Base-by-base conservation (phyloP, 306 rosid genomes). In the Dryas octopetala region DNA sequence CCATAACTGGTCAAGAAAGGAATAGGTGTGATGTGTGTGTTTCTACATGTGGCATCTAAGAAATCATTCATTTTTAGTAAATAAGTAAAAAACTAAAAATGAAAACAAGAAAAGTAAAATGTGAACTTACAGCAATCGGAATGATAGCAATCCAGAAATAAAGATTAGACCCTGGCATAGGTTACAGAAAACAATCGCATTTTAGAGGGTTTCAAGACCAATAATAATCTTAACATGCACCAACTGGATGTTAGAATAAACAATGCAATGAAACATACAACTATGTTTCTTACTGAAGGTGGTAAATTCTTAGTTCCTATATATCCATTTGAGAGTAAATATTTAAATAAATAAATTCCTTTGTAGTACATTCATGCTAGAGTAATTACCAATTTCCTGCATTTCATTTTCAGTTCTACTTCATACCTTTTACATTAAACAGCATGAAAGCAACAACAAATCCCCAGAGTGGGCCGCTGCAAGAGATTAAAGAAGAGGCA, bases 121-220 rank as follows among this genome's bases (percentile, higher is more conserved):
- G n/a, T 46, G 74, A 58, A 86, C 97, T 92, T 86, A 92, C 97
- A 50, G 88, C 45, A 59, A 90, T 66, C 73, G 99, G 99, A 84
- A 90, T 86, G 77, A 91, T 84, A 49, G 99, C 99, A 76, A 92
- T 95, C 99, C 99, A 95, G 89, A 95, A 90, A 75, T 95, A 92
- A 28, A 95, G 96, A 85, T 95, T 95, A 62, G 99, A 92, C 60
- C 99, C 99, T 95, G 96, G 28, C 19, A 62, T 63, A 74, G 41
- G 70, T 71, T 65, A 64, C 70, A 63, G 54, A 28, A 82, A 54
- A 68, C 14, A 62, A 6, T 54, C 66, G 81, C 76, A 74, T 11
- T 52, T 79, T 46, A 72, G 53, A 83, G 38, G 38, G 55, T 73
- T 3, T n/a, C 70, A 68, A 78, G 76, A 71, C 46, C 65, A 55